phyloP scores from a whole-genome alignment of 2,329 filamentous ascomycete species.

The Xylaria sp. region DNA sequence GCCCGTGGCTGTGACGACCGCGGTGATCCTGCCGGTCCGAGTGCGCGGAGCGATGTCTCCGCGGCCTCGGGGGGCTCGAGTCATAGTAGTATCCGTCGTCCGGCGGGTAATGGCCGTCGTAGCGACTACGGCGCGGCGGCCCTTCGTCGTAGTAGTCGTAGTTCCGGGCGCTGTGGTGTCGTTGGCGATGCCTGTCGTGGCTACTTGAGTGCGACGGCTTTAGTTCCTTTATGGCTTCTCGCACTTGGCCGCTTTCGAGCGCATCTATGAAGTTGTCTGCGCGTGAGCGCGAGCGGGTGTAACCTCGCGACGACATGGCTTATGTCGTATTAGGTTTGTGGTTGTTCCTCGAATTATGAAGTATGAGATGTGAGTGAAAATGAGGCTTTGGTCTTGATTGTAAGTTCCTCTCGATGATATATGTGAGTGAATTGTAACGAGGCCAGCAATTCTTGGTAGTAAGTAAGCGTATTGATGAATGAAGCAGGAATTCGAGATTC shows the following conservation, averaged over 20 bases:
- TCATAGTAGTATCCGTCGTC: conserved; percentile 9
- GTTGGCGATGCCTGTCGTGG: conserved; percentile 9
- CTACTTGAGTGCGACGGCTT: conserved; percentile 11
- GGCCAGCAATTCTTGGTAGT: background rate
- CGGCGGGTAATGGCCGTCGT: conserved; percentile 21
- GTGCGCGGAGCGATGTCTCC: conserved; percentile 29
- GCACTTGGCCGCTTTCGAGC: conserved; percentile 25
- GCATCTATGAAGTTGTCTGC: conserved; percentile 27
- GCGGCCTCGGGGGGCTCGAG: background rate
- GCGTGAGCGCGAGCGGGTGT: conserved; percentile 31
- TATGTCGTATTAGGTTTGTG: background rate
- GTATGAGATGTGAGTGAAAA: background rate
- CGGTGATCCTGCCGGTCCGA: conserved; percentile 17
- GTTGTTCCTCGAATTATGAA: background rate
- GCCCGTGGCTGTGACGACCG: conserved; percentile 6
- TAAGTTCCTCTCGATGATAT: background rate
- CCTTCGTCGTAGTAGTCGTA: conserved; percentile 26
- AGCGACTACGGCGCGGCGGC: conserved; percentile 17
- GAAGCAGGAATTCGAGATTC: background rate
- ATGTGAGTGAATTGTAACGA: background rate
- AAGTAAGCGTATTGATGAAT: background rate
- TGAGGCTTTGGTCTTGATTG: background rate
- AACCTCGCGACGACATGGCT: conserved; percentile 27
- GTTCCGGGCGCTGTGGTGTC: conserved; percentile 10
- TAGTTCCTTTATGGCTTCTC: conserved; percentile 15